A percentile compares a stretch with the other conserved stretches of the same genome.
phyloP scores from a whole-genome alignment of 257 asterid species.

The Agastache rugosa region DNA sequence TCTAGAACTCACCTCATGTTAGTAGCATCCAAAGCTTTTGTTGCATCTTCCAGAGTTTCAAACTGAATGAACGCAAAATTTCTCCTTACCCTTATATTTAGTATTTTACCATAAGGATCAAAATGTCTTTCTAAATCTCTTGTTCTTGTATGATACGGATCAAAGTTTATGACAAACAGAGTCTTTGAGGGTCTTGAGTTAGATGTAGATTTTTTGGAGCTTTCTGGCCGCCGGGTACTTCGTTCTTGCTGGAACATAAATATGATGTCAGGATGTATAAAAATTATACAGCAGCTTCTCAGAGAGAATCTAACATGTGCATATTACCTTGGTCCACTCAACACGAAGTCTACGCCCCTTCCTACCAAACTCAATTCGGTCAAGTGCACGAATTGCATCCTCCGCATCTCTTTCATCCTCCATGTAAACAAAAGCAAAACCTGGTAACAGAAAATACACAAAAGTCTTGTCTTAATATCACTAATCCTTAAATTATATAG shows the following conservation, averaged over 20 bases:
- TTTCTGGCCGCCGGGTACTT: constrained; percentile 56
- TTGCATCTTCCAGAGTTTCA: constrained; percentile 76
- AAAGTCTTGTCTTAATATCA: not conserved
- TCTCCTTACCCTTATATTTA: constrained; percentile 74
- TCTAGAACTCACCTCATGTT: constrained; percentile 60
- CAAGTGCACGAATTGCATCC: constrained; percentile 83
- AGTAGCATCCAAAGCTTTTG: constrained; percentile 80
- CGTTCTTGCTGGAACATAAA: constrained; percentile 70
- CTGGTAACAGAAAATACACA: constrained; percentile 34
- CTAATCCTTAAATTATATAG: constrained; percentile 3
- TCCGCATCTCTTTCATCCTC: constrained; percentile 90
- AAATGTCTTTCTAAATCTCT: constrained; percentile 80
- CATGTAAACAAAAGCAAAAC: constrained; percentile 72
- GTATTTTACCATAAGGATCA: constrained; percentile 76
- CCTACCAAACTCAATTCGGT: constrained; percentile 77
- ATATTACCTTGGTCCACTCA: constrained; percentile 87
- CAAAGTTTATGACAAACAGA: constrained; percentile 82
- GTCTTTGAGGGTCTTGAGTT: constrained; percentile 68
- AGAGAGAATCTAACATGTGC: not conserved
- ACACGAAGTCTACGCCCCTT: constrained; percentile 85
- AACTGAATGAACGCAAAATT: constrained; percentile 82
- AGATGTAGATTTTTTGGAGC: constrained; percentile 57
- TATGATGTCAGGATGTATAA: not conserved
- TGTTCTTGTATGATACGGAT: constrained; percentile 70
- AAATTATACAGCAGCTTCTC: not conserved